Percentiles rank a stretch among this genome's conserved stretches.
phyloP scores from a whole-genome alignment of 164 flowering plant species.

The Vitis riparia region DNA sequence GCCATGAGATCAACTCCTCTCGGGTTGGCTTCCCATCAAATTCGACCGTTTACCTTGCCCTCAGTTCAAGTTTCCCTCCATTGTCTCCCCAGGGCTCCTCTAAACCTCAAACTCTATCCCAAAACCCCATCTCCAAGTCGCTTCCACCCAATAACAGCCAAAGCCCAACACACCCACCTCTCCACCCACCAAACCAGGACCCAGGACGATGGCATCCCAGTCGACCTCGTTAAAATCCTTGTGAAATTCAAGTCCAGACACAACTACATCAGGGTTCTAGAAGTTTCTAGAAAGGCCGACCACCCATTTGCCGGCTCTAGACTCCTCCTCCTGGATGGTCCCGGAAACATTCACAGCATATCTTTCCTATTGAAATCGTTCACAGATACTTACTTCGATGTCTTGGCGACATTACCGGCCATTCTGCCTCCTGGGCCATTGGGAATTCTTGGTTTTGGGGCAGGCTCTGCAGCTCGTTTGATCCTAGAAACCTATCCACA shows the following conservation, averaged over 20 bases:
- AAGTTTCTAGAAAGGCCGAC: constrained; percentile 71
- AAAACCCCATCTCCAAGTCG: not conserved
- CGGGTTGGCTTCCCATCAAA: constrained; percentile 8
- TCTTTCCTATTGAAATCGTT: constrained; percentile 48
- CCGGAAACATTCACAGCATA: constrained; percentile 94
- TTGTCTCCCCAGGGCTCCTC: constrained; percentile 5
- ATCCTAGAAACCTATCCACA: constrained; percentile 61
- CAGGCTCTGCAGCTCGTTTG: constrained; percentile 75
- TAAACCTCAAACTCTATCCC: not conserved
- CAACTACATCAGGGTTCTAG: constrained; percentile 78
- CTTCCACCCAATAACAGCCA: constrained; percentile 2
- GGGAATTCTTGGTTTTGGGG: constrained; percentile 86
- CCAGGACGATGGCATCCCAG: constrained; percentile 62
- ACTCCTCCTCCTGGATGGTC: constrained; percentile 79
- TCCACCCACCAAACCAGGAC: constrained; percentile 15
- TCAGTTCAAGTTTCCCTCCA: constrained; percentile 16
- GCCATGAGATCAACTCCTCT: constrained; percentile 9
- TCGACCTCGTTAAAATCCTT: constrained; percentile 54
- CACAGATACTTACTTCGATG: constrained; percentile 78
- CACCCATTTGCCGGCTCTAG: constrained; percentile 88
- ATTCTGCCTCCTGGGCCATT: constrained; percentile 77
- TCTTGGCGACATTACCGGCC: constrained; percentile 81
- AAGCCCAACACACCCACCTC: constrained; percentile 24
- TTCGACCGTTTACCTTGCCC: constrained; percentile 13
- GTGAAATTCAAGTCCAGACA: constrained; percentile 70